phyloP scores from a whole-genome alignment of 768 basidiomycete genomes.

The Butyriboletus loyo region DNA sequence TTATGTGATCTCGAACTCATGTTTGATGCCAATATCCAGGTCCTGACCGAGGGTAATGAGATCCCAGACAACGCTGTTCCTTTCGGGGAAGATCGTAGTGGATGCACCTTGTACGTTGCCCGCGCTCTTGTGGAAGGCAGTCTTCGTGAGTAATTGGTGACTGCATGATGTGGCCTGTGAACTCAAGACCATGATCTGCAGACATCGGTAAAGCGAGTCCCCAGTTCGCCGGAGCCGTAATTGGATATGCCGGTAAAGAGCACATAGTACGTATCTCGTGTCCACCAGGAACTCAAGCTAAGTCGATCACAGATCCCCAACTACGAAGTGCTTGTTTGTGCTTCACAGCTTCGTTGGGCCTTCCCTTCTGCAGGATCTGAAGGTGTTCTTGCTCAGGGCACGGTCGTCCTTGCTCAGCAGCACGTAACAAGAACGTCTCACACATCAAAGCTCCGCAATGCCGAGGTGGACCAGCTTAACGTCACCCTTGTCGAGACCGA shows the following conservation, averaged over 20 bases:
- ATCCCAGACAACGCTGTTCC: conserved; percentile 34
- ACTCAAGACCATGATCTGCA: conserved; percentile 5
- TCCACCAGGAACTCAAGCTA: background rate
- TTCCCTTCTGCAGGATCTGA: conserved; percentile 15
- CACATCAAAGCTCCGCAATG: background rate
- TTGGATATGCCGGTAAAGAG: conserved; percentile 35
- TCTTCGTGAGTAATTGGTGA: conserved; percentile 22
- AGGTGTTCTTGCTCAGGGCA: conserved; percentile 21
- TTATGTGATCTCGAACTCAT: background rate
- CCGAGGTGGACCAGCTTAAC: conserved; percentile 21
- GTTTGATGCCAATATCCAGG: conserved; percentile 4
- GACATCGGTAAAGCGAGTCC: conserved; percentile 35
- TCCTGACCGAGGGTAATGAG: conserved; percentile 28
- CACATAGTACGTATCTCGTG: conserved; percentile 22
- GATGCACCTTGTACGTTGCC: conserved; percentile 27
- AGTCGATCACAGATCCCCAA: conserved; percentile 23
- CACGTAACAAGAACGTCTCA: background rate
- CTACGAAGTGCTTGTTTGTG: conserved; percentile 36
- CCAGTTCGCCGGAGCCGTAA: conserved; percentile 30
- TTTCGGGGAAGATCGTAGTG: conserved; percentile 31
- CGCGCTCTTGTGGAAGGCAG: conserved; percentile 31
- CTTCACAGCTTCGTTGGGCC: conserved; percentile 32
- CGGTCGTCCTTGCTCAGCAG: conserved; percentile 30
- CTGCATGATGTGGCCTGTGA: background rate
- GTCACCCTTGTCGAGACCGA: conserved; percentile 26